Evolutionary conservation across 2,329 filamentous ascomycete genomes (phyloP).

Genomic region (Sporothrix luriei): DNA sequence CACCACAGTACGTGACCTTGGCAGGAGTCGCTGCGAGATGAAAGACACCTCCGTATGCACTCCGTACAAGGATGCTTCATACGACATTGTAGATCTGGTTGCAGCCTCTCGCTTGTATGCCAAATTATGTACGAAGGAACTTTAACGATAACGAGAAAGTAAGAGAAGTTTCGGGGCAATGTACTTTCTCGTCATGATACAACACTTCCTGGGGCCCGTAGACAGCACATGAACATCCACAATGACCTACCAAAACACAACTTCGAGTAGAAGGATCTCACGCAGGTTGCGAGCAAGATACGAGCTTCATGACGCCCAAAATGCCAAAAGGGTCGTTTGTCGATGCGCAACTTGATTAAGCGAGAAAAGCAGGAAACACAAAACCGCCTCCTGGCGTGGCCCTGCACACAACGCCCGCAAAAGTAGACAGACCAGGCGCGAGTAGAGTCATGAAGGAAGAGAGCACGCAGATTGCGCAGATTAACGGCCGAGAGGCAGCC

Average conservation of each 20-base stretch:
- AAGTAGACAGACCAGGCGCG: neutral
- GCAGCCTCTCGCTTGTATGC: neutral
- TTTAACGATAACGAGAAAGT: neutral
- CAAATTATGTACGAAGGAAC: neutral
- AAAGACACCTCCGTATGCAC: neutral
- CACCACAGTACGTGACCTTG: neutral
- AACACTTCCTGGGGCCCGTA: neutral
- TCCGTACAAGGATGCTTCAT: neutral
- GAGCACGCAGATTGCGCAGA: slow-evolving; percentile 16
- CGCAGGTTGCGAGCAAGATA: neutral
- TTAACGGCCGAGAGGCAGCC: slow-evolving; percentile 31
- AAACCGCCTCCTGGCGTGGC: slow-evolving; percentile 2
- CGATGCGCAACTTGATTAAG: slow-evolving; percentile 23
- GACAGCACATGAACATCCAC: neutral
- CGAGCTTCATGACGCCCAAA: neutral
- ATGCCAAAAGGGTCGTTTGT: neutral
- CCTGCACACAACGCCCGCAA: neutral
- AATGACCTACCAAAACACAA: neutral
- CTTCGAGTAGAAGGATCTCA: neutral
- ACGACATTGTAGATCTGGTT: neutral
- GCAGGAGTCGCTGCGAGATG: neutral
- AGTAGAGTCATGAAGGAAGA: neutral
- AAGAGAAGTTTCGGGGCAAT: neutral
- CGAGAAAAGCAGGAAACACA: slow-evolving; percentile 28
- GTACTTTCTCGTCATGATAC: neutral